Base-by-base conservation (phyloP, 768 basidiomycete genomes). In the Pisolithus sp. region DNA sequence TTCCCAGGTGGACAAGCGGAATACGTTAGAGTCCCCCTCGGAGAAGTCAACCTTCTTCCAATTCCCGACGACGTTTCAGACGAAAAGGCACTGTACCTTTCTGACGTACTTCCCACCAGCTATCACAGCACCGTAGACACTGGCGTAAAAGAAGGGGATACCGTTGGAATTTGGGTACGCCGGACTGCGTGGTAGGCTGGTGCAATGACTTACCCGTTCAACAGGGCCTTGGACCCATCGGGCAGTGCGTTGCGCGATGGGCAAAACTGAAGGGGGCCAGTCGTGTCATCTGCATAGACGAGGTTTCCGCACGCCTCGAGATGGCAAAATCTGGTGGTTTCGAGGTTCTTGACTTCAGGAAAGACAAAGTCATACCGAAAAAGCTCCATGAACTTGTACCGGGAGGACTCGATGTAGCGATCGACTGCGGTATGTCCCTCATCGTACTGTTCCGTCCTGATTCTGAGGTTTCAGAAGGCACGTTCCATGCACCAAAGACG, bases 1-100 rank as follows among this genome's bases (percentile, higher is more conserved):
- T 86, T 82, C 64, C 76, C 87, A 5, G 87, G 75, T 18, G 86
- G 85, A 0, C 87, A 89, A 61, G 82, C 86, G 0, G 86, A 89
- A 63, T 88, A 82, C 58, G 81, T 84, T 4, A 75, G 83, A 30
- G 81, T 89, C 2, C 86, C 85, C 0, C 77, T 79, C 59, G 89
- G 82, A 37, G 76, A 85, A 44, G 80, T 84, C 40, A 90, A 89
- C 66, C 73, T 84, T 34, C 73, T 89, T 24, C 81, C 80, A 24
- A 76, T 90, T 2, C 87, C 88, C 1, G 78, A 84, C 50, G 68
- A 72, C 13, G 71, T 92, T 7, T 58, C 80, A 3, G 80, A 89
- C 65, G 85, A 88, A 69, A 73, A 79, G 53, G 80, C 70, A 0
- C 55, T 81, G 1, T 80, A 75, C 59, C 71, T 83, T 5, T 81